These are phyloP conservation scores for Casuarina equisetifolia DNA, from an alignment of 306 rosid genomes.

Conservation along the genomic window DNA sequence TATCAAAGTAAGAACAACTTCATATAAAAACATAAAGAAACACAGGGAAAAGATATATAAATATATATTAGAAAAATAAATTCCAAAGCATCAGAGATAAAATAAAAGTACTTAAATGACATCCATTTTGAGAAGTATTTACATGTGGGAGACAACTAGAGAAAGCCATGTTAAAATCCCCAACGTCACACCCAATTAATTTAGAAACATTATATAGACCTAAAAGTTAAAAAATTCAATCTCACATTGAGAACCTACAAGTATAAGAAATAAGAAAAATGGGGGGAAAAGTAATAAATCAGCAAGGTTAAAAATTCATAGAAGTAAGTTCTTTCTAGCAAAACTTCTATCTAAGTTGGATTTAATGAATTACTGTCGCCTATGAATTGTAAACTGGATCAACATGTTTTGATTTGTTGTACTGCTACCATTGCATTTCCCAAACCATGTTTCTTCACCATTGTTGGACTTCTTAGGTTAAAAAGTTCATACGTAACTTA, in stretches of 20 bases:
- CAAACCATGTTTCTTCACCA: not conserved
- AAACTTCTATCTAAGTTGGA: not conserved
- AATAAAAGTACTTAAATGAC: not conserved
- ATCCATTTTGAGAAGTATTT: slow-evolving; percentile 6
- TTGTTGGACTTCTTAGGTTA: not conserved
- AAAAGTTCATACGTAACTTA: not conserved
- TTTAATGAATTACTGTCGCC: not conserved
- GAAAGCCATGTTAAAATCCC: slow-evolving; percentile 74
- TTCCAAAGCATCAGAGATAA: not conserved
- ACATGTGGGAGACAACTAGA: slow-evolving; percentile 21
- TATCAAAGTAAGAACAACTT: not conserved
- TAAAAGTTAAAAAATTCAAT: slow-evolving; percentile 41
- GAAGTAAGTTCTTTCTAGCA: not conserved
- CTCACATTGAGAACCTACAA: slow-evolving; percentile 2
- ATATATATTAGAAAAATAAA: not conserved
- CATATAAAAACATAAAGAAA: not conserved
- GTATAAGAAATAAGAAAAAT: not conserved
- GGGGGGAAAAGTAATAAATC: not conserved
- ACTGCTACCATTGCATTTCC: not conserved
- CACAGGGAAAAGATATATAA: not conserved
- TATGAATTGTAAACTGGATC: not conserved
- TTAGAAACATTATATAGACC: slow-evolving; percentile 67
- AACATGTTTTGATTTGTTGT: not conserved
- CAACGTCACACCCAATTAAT: slow-evolving; percentile 75
- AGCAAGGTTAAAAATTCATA: not conserved